phyloP scores from a whole-genome alignment of 1,284 basidiomycete genomes.

The Melampsora americana region DNA sequence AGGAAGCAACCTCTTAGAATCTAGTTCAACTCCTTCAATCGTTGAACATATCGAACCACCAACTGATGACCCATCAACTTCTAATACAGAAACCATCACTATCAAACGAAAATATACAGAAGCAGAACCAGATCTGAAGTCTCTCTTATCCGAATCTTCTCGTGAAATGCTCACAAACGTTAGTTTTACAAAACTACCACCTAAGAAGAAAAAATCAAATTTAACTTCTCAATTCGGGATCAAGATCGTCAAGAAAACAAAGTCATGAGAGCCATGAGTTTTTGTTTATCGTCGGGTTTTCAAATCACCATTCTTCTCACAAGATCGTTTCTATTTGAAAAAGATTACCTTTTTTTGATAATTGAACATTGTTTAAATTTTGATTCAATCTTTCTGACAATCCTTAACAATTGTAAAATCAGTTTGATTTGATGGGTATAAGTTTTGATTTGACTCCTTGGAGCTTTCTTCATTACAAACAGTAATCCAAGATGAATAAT shows the following conservation, averaged over 20 bases:
- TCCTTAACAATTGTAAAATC: no score
- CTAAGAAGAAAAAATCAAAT: constrained; percentile 39
- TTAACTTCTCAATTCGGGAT: constrained; percentile 29
- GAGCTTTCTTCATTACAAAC: no score
- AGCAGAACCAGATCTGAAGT: constrained; percentile 54
- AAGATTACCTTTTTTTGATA: no score
- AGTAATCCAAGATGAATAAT: no score
- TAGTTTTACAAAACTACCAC: constrained; percentile 34
- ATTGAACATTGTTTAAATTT: no score
- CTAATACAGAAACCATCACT: constrained; percentile 58
- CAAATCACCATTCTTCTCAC: no score
- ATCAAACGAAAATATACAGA: constrained; percentile 52
- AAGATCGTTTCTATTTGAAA: no score
- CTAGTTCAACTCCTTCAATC: background rate
- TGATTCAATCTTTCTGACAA: no score
- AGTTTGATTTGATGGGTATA: no score
- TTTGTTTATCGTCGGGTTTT: no score
- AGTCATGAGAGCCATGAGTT: no score
- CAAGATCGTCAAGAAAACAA: constrained; percentile 29
- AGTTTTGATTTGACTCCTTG: no score
- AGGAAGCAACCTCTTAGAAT: background rate
- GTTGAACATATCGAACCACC: constrained; percentile 55
- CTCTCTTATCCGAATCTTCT: constrained; percentile 69
- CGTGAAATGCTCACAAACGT: constrained; percentile 58
- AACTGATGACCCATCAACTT: constrained; percentile 63